A percentile compares a stretch with the other conserved stretches of the same genome.
These are phyloP conservation scores for Neonectria faginata DNA, from an alignment of 2,329 filamentous ascomycete genomes.

Conservation along the genomic window DNA sequence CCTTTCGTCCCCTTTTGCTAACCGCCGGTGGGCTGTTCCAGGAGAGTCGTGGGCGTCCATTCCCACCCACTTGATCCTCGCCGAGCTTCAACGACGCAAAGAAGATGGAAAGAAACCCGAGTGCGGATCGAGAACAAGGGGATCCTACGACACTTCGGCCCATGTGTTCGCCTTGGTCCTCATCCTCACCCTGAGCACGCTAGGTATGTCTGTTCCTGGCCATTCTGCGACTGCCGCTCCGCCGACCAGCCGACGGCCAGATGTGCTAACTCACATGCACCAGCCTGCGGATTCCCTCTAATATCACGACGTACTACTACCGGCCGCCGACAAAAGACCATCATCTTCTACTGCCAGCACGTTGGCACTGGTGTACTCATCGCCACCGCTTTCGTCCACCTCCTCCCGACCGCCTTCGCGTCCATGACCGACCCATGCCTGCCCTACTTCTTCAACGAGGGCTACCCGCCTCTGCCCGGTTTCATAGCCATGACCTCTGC, in stretches of 20 bases:
- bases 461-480: conserved; percentile 84
- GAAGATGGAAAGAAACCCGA: conserved; percentile 57
- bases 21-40: conserved; percentile 31
- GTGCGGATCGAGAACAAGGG: conserved; percentile 65
- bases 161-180: conserved; percentile 77
- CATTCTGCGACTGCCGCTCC: background rate
- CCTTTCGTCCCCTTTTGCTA: conserved; percentile 35
- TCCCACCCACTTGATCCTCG: conserved; percentile 63
- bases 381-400: conserved; percentile 86
- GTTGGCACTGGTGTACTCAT: conserved; percentile 88
- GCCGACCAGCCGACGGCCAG: background rate
- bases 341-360: conserved; percentile 77
- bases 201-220: conserved; percentile 56
- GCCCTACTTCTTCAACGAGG: conserved; percentile 80
- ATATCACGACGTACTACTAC: conserved; percentile 70
- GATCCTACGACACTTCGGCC: conserved; percentile 72
- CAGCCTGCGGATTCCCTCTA: conserved; percentile 75
- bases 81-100: conserved; percentile 64
- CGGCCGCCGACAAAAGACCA: conserved; percentile 67
- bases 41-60: conserved; percentile 60
- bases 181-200: conserved; percentile 71
- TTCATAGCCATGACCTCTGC: conserved; percentile 85
- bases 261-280: conserved; percentile 10
- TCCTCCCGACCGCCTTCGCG: conserved; percentile 75
- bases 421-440: conserved; percentile 78